Percentiles rank a stretch among this genome's conserved stretches.
Evolutionary conservation across 192 early-diverging fungal species (phyloP).

Genomic region (Coemansia sp.): DNA sequence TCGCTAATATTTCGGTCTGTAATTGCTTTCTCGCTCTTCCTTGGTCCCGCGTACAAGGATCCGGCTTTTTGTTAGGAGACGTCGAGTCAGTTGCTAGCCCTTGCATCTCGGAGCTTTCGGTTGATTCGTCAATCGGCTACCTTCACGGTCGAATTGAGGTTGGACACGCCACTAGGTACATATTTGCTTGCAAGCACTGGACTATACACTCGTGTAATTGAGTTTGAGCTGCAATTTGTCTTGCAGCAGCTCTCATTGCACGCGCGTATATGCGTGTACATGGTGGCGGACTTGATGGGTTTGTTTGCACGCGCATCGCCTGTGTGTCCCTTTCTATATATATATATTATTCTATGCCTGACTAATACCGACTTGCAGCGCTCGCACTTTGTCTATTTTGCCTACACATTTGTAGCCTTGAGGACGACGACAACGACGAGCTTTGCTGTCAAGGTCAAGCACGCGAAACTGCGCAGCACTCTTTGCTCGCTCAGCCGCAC

Average conservation of each 20-base stretch:
- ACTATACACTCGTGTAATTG: not conserved
- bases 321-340: slow-evolving; percentile 7
- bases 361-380: not conserved
- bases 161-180: slow-evolving; percentile 41
- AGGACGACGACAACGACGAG: slow-evolving; percentile 16
- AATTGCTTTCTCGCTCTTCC: not conserved
- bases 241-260: not conserved
- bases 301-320: not conserved
- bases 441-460: not conserved
- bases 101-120: slow-evolving; percentile 51
- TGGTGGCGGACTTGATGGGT: not conserved
- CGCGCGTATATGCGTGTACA: not conserved
- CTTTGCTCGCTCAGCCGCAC: not conserved
- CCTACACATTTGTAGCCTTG: slow-evolving; percentile 3
- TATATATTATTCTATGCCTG: not conserved
- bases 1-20: slow-evolving; percentile 5
- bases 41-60: slow-evolving; percentile 7
- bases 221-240: not conserved
- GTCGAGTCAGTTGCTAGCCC: slow-evolving; percentile 33
- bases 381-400: not conserved
- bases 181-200: not conserved
- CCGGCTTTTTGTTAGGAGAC: slow-evolving; percentile 4
- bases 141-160: slow-evolving; percentile 29
- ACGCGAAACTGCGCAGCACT: not conserved
- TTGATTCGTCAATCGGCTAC: slow-evolving; percentile 54